Conservation (phyloP, 176 grass and related monocot genomes). For the Metroxylon sagu region DNA sequence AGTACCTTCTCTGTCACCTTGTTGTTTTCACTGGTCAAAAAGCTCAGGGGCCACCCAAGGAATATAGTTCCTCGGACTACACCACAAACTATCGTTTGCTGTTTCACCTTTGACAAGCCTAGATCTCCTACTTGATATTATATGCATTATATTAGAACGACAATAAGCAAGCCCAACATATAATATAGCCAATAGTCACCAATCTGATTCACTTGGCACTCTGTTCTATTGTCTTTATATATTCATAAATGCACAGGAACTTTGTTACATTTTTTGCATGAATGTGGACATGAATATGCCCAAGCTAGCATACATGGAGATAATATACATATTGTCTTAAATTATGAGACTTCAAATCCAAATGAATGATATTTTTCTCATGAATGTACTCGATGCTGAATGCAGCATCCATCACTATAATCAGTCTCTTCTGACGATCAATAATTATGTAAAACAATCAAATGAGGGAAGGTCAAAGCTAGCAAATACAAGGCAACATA, state of each 20-base stretch:
- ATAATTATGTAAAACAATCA: conserved; percentile 13
- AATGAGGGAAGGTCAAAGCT: no score
- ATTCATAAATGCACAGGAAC: no score
- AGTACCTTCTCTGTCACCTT: conserved; percentile 25
- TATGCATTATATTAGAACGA: no score
- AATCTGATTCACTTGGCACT: no score
- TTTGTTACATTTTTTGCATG: no score
- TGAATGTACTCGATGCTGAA: conserved; percentile 27
- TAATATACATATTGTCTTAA: background rate
- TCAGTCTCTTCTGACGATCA: conserved; percentile 25
- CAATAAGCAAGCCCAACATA: no score
- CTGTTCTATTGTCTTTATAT: no score
- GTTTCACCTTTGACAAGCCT: conserved; percentile 27
- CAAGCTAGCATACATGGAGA: no score
- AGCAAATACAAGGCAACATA: no score
- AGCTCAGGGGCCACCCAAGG: conserved; percentile 31
- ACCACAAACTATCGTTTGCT: conserved; percentile 21
- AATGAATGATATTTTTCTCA: conserved; percentile 23
- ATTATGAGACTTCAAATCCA: conserved; percentile 25
- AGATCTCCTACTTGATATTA: conserved; percentile 19
- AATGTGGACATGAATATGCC: no score
- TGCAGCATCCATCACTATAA: conserved; percentile 32
- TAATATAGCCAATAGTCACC: no score
- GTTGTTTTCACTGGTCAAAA: conserved; percentile 18
- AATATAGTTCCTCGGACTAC: conserved; percentile 17